Evolutionary conservation across 2,329 filamentous ascomycete genomes (phyloP).

Genomic region (Zopfia rhizophila): DNA sequence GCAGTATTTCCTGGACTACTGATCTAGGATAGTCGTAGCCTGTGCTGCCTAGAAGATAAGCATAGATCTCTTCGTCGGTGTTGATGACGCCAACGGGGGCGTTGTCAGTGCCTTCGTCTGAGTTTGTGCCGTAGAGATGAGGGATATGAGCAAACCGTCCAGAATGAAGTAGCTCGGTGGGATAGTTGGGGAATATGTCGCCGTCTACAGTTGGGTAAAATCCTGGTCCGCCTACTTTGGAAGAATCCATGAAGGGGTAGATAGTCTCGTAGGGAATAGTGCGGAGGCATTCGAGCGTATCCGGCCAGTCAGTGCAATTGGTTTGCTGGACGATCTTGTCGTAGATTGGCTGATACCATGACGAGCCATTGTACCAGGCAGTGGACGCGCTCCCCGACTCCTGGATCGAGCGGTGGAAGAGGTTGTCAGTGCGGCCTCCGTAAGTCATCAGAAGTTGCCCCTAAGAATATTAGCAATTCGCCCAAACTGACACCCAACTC

Average conservation of each 20-base stretch:
- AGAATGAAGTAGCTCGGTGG: constrained; percentile 64
- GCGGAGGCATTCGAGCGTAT: constrained; percentile 64
- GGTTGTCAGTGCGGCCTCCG: constrained; percentile 44
- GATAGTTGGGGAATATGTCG: constrained; percentile 65
- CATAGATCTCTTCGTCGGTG: constrained; percentile 62
- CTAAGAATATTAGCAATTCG: constrained; percentile 8
- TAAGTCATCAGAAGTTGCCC: constrained; percentile 49
- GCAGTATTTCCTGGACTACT: constrained; percentile 44
- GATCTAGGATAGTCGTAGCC: constrained; percentile 43
- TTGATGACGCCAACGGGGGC: constrained; percentile 64
- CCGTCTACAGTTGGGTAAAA: constrained; percentile 65
- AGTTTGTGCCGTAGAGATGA: constrained; percentile 71
- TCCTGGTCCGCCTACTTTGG: constrained; percentile 44
- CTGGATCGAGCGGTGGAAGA: constrained; percentile 51
- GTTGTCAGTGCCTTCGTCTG: constrained; percentile 73
- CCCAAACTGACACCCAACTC: neutral
- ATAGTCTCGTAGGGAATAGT: constrained; percentile 68
- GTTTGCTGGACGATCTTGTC: constrained; percentile 55
- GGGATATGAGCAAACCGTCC: constrained; percentile 73
- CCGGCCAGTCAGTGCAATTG: constrained; percentile 65
- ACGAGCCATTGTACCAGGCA: constrained; percentile 51
- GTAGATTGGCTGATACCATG: constrained; percentile 62
- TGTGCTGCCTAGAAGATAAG: constrained; percentile 45
- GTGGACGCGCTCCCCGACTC: constrained; percentile 51
- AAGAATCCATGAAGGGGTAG: constrained; percentile 62